Conservation (phyloP, 805 yeast genomes). For the Geotrichum ghanense region DNA sequence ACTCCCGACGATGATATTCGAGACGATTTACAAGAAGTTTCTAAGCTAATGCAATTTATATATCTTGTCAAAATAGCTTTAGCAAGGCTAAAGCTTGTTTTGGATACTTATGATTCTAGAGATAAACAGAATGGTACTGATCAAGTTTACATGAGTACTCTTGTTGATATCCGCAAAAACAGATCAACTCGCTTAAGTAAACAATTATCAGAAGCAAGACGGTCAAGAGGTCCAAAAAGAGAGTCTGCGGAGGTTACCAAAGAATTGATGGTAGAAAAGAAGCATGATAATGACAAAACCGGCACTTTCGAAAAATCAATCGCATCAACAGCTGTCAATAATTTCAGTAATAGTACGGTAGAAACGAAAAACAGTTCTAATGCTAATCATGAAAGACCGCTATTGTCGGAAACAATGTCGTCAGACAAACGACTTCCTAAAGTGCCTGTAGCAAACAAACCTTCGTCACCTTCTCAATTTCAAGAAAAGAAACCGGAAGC, state of each 20-base stretch:
- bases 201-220: conserved; percentile 30
- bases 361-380: conserved; percentile 5
- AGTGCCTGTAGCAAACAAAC: neutral
- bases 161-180: conserved; percentile 65
- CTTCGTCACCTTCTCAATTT: neutral
- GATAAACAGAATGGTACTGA: conserved; percentile 8
- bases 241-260: conserved; percentile 46
- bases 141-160: conserved; percentile 48
- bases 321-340: neutral
- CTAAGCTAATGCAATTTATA: conserved; percentile 61
- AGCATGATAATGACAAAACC: conserved; percentile 31
- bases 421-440: neutral
- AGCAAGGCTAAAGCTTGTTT: conserved; percentile 43
- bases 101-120: conserved; percentile 18
- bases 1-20: conserved; percentile 23
- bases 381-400: neutral
- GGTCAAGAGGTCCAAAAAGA: neutral
- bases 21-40: conserved; percentile 38
- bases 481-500: neutral
- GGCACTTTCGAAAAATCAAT: conserved; percentile 4
- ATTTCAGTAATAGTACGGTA: neutral
- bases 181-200: conserved; percentile 63
- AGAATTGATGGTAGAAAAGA: conserved; percentile 53
- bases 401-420: neutral
- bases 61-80: conserved; percentile 77